Evolutionary conservation across 352 stramenopile genomes (phyloP).

Genomic region (Lagenidium giganteum): DNA sequence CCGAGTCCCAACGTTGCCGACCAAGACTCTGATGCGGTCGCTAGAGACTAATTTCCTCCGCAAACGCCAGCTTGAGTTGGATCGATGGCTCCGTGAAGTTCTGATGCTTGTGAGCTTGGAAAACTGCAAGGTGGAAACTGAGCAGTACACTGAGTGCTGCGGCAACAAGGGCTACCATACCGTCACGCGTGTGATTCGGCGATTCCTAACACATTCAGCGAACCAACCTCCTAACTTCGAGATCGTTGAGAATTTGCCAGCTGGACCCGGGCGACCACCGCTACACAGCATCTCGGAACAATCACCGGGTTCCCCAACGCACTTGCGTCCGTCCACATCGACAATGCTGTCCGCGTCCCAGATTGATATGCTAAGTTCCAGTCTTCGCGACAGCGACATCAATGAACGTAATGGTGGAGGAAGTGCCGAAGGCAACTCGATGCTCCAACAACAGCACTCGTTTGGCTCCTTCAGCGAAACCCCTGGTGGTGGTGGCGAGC

Average conservation of each 20-base stretch:
- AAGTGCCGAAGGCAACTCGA: too few species aligned
- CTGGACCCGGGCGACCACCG: too few species aligned
- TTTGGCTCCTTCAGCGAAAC: conserved; percentile 6
- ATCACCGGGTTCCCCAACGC: background rate
- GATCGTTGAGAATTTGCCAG: conserved; percentile 27
- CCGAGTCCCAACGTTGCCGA: conserved; percentile 68
- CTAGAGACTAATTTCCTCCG: conserved; percentile 79
- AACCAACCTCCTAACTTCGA: conserved; percentile 74
- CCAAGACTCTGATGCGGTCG: conserved; percentile 73
- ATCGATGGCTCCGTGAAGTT: conserved; percentile 79
- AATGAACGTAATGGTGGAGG: too few species aligned
- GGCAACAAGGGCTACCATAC: conserved; percentile 59
- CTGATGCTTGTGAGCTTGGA: conserved; percentile 78
- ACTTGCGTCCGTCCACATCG: conserved; percentile 4
- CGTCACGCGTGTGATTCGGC: conserved; percentile 59
- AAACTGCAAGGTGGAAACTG: conserved; percentile 73
- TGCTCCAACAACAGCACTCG: too few species aligned
- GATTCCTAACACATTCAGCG: conserved; percentile 71
- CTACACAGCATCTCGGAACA: conserved; percentile 52
- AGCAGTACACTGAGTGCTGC: conserved; percentile 54
- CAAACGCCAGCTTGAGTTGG: conserved; percentile 79
- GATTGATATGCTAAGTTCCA: conserved; percentile 43
- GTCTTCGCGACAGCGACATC: conserved; percentile 32
- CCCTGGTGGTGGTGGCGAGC: conserved; percentile 20
- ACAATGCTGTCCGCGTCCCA: conserved; percentile 4